Conservation (phyloP, 305 asterid species). For the Fraxinus velutina region DNA sequence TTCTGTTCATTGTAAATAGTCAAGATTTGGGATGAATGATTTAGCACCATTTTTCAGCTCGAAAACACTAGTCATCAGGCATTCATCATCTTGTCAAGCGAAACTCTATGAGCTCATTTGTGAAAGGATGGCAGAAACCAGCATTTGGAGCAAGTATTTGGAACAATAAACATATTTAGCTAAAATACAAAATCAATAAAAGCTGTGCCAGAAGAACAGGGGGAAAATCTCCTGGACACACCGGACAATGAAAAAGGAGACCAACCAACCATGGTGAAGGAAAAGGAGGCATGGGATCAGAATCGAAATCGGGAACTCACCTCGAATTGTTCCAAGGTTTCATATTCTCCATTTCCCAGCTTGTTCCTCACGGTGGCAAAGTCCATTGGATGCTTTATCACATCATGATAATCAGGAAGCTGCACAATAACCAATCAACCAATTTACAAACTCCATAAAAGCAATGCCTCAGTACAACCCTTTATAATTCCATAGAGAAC, state of each 20-base stretch:
- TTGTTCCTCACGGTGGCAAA: slow-evolving; percentile 90
- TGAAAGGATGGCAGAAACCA: background rate
- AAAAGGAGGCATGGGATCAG: background rate
- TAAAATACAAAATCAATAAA: background rate
- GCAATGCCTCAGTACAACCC: slow-evolving; percentile 1
- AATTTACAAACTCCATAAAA: slow-evolving; percentile 20
- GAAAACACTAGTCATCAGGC: background rate
- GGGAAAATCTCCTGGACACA: background rate
- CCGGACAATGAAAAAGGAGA: background rate
- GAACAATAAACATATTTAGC: background rate
- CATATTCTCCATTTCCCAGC: slow-evolving; percentile 66
- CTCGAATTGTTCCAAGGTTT: slow-evolving; percentile 78
- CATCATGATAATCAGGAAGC: slow-evolving; percentile 97
- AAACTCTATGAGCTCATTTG: background rate
- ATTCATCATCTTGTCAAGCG: background rate
- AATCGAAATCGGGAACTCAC: slow-evolving; percentile 32
- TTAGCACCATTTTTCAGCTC: background rate
- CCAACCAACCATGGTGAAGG: background rate
- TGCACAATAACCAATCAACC: slow-evolving; percentile 32
- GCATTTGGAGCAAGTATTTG: background rate
- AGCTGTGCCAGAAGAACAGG: background rate
- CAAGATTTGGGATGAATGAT: background rate
- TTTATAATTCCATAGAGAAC: slow-evolving; percentile 5
- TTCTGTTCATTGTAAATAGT: background rate
- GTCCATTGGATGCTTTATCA: slow-evolving; percentile 93